Evolutionary conservation across 805 yeast species (phyloP), one percentile per base, ranked within the genome.

Genomic region (Pichia heedii): DNA sequence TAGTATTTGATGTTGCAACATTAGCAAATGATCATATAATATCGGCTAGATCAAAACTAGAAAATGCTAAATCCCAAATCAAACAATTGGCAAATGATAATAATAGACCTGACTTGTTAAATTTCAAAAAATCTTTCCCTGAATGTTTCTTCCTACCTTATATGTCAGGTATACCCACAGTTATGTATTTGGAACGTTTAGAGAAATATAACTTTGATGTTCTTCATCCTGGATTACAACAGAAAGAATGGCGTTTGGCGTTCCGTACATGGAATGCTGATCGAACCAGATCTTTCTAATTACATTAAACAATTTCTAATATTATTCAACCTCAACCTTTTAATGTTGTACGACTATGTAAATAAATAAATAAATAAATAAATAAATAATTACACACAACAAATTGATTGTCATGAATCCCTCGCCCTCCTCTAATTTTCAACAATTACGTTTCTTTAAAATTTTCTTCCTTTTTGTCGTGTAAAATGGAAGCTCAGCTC

Each of bases 11-110:
- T 38, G 74, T 81, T 5, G 84, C 93, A 3, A 76, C 81, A 5
- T 64, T 71, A 1, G 93, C 95, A 3, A 85, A 86, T 61, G 95
- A 85, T 57, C 95, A 85, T 58, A 55, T 86, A 3, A 58, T 85
- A 5, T 67, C 88, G 1, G 87, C 93, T 1, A 66, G 83, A 40
- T 58, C 66, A n/a, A 76, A 82, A 50, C 57, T 81, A 21, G 47
- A 52, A 1, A 56, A 66, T 27, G 58, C 73, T 13, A 65, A 62
- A 42, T 48, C 16, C 5, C 46, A 3, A 69, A 66, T 39, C 18
- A 56, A 54, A 21, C 54, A 52, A 9, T 10, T 37, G 3, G 36
- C 40, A 22, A 27, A 3, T 10, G 24, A 33, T 13, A 39, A 39
- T n/a, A 22, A 33, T 18, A 27, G 40, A 18, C 19, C 8, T 5